phyloP scores from a whole-genome alignment of 2,329 filamentous ascomycete species.

The Elsinoe perseae region DNA sequence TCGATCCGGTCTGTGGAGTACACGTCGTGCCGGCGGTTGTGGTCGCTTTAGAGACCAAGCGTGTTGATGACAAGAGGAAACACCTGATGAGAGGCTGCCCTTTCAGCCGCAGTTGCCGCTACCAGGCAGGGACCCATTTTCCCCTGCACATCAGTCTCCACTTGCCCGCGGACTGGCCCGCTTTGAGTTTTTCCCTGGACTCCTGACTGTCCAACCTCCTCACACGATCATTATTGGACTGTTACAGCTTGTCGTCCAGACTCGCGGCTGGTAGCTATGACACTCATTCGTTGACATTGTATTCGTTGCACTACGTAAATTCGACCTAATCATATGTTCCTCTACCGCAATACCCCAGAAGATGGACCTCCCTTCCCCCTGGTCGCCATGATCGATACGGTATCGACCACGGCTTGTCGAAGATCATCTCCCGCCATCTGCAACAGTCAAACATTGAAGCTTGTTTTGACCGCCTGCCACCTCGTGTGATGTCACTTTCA shows the following conservation, averaged over 20 bases:
- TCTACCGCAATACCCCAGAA: background rate
- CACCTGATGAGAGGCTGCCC: background rate
- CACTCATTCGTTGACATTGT: slow-evolving; percentile 1
- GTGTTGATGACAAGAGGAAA: slow-evolving; percentile 1
- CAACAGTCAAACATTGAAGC: slow-evolving; percentile 11
- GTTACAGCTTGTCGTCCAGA: background rate
- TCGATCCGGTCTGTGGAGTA: background rate
- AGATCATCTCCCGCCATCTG: background rate
- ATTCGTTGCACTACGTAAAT: slow-evolving; percentile 1
- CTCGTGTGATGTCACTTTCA: slow-evolving; percentile 7
- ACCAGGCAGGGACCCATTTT: no score
- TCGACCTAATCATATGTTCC: background rate
- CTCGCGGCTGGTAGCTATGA: background rate
- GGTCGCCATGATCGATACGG: slow-evolving; percentile 1
- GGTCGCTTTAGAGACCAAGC: background rate
- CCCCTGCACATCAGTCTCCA: slow-evolving; percentile 1
- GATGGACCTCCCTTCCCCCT: background rate
- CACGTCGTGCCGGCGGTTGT: background rate
- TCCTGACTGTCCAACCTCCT: slow-evolving; percentile 14
- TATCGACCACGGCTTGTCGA: background rate
- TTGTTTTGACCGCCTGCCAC: background rate
- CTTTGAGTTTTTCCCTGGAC: background rate
- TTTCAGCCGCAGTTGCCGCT: slow-evolving; percentile 4
- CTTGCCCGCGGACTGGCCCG: background rate
- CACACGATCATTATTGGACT: slow-evolving; percentile 1